Evolutionary conservation across 208 protist species (phyloP), one percentile per base, ranked within the genome.

Genomic region (Porcisia hertigi): DNA sequence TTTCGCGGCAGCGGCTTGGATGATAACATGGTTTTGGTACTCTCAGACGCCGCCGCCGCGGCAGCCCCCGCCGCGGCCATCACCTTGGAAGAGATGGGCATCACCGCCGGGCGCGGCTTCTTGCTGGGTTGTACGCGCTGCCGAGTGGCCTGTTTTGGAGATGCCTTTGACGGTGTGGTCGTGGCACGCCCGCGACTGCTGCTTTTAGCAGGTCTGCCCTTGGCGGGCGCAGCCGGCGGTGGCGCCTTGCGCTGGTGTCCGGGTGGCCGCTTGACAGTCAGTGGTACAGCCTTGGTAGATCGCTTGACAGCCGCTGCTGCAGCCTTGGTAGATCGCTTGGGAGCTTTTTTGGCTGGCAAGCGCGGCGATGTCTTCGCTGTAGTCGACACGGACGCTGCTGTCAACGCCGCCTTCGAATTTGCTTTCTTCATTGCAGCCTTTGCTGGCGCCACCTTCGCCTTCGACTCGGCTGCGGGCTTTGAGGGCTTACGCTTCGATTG

Each of bases 281-380:
- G 25, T 6, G n/a, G 11, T 41, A 16, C 41, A 18, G 41, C 39
- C 36, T 25, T 58, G 18, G 36, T 6, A 25, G 36, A 43, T 57
- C 34, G 30, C 25, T 53, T 39, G 25, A 11, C 39, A 16, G 63
- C 39, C 47, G 39, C 5, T 25, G 41, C 2, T 39, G 39, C 41
- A 20, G 41, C 36, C 53, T 49, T 72, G 18, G 36, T 6, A 25
- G 20, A 43, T 36, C n/a, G 30, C 12, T 53, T 39, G 45, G 11
- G 18, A 34, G 63, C 23, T 41, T 69, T 47, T 66, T 59, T 80
- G 58, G 67, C 18, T 47, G 72, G 60, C n/a, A 30, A 8, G 30
- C 72, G 72, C 47, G 58, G 60, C 25, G 72, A 54, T 14, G 45
- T 3, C 53, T 45, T 73, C 36, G 36, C 54, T 54, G 57, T 14